A percentile compares a stretch with the other conserved stretches of the same genome.
Evolutionary conservation across 2,329 filamentous ascomycete species (phyloP).

Genomic region (Westerdykella ornata): DNA sequence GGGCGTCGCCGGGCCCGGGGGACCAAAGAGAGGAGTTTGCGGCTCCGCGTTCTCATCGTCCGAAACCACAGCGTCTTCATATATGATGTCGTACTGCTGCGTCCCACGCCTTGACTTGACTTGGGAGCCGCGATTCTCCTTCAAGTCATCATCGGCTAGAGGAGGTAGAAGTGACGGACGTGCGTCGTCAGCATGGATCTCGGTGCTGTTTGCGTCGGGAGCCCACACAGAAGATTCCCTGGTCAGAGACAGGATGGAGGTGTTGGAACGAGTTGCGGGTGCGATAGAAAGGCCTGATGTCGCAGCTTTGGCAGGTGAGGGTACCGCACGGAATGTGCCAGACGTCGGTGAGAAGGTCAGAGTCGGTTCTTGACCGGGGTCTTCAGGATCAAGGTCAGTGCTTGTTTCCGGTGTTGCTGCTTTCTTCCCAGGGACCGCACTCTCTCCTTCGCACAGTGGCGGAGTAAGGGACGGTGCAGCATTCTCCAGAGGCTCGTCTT

Average conservation of each 20-base stretch:
- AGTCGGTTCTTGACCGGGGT: conserved; percentile 13
- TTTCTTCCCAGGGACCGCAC: conserved; percentile 2
- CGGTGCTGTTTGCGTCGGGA: conserved; percentile 18
- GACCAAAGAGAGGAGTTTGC: conserved; percentile 16
- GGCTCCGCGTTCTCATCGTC: conserved; percentile 20
- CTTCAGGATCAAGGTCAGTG: conserved; percentile 5
- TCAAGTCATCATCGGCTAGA: not conserved
- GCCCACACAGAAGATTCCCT: conserved; percentile 19
- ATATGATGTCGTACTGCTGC: conserved; percentile 9
- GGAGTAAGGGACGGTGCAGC: conserved; percentile 11
- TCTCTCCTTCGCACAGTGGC: conserved; percentile 12
- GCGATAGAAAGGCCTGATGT: conserved; percentile 6
- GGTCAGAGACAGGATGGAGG: conserved; percentile 1
- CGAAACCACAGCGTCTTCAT: conserved; percentile 29
- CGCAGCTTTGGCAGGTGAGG: conserved; percentile 25
- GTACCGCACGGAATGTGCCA: conserved; percentile 33
- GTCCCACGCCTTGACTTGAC: not conserved
- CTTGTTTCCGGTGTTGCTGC: too few relatives aligned
- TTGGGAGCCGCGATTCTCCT: not conserved
- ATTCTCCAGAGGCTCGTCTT: conserved; percentile 14
- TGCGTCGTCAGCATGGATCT: conserved; percentile 2
- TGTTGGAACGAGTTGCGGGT: conserved; percentile 6
- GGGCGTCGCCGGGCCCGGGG: conserved; percentile 25
- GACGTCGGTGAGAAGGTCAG: conserved; percentile 35
- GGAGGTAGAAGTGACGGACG: not conserved